phyloP scores from a whole-genome alignment of 805 yeast genomes.

The Cyberlindnera maritima region DNA sequence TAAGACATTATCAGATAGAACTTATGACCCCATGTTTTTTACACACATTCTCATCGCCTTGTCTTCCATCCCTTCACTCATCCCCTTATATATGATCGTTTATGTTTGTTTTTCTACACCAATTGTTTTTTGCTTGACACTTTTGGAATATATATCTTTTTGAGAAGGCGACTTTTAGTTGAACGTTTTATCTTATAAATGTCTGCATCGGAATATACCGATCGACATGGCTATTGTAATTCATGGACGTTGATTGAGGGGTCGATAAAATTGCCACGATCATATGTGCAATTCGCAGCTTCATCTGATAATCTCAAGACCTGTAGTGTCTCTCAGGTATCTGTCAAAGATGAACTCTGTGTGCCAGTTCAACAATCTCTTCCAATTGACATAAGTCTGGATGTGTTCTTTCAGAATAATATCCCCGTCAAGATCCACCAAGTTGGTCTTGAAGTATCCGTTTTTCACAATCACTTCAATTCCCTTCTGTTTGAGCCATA shows the following conservation, averaged over 20 bases:
- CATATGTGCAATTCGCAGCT: not conserved
- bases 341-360: constrained; percentile 20
- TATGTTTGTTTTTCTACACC: not conserved
- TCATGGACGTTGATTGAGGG: no score
- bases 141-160: no score
- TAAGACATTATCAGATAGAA: no score
- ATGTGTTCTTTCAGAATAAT: constrained; percentile 10
- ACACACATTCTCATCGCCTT: not conserved
- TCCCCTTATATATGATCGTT: not conserved
- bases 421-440: constrained; percentile 15
- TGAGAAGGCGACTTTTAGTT: no score
- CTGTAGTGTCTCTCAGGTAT: constrained; percentile 10
- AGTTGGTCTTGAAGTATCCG: constrained; percentile 16
- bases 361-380: constrained; percentile 22
- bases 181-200: no score
- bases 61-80: not conserved
- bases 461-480: constrained; percentile 11
- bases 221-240: no score
- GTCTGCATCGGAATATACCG: no score
- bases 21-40: no score
- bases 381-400: constrained; percentile 22
- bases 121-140: not conserved
- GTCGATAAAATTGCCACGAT: no score
- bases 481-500: constrained; percentile 16
- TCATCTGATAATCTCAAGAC: constrained; percentile 1